A percentile compares a stretch with the other conserved stretches of the same genome.
phyloP scores from a whole-genome alignment of 2,329 filamentous ascomycete species.

The Escovopsis sp. region DNA sequence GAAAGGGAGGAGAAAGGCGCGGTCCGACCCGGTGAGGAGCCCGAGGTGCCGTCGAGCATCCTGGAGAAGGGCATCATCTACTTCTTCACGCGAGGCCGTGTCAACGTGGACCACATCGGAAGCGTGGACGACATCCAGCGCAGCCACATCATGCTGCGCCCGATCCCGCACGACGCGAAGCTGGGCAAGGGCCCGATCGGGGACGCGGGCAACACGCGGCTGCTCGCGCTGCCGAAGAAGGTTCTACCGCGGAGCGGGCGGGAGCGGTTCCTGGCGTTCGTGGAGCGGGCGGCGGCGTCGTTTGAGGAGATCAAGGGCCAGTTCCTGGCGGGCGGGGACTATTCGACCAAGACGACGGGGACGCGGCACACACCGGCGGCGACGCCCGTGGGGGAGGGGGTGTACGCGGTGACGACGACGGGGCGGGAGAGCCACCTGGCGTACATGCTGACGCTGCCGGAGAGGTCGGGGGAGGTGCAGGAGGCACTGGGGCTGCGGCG shows the following conservation, averaged over 20 bases:
- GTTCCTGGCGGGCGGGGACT: conserved; percentile 52
- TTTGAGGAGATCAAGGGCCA: conserved; percentile 57
- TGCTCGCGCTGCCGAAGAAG: conserved; percentile 76
- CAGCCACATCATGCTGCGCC: conserved; percentile 65
- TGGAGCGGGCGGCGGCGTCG: conserved; percentile 55
- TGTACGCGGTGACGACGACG: conserved; percentile 66
- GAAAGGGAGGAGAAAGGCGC: conserved; percentile 1
- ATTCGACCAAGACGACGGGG: conserved; percentile 62
- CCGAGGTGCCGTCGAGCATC: conserved; percentile 33
- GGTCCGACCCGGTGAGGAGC: conserved; percentile 10
- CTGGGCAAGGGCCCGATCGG: conserved; percentile 36
- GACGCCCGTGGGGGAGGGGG: conserved; percentile 65
- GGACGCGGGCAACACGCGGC: conserved; percentile 45
- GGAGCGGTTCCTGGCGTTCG: conserved; percentile 68
- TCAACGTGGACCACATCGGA: conserved; percentile 55
- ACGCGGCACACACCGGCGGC: conserved; percentile 53
- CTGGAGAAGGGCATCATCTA: conserved; percentile 83
- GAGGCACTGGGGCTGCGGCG: conserved; percentile 54
- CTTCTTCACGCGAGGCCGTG: conserved; percentile 73
- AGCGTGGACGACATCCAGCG: conserved; percentile 58
- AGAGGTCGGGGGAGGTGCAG: conserved; percentile 55
- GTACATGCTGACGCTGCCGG: conserved; percentile 64
- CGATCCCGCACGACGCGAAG: conserved; percentile 48
- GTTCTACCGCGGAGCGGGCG: conserved; percentile 51
- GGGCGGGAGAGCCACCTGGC: conserved; percentile 59